Base-by-base conservation (phyloP, 495 filamentous ascomycete genomes). In the Talaromyces adpressus region DNA sequence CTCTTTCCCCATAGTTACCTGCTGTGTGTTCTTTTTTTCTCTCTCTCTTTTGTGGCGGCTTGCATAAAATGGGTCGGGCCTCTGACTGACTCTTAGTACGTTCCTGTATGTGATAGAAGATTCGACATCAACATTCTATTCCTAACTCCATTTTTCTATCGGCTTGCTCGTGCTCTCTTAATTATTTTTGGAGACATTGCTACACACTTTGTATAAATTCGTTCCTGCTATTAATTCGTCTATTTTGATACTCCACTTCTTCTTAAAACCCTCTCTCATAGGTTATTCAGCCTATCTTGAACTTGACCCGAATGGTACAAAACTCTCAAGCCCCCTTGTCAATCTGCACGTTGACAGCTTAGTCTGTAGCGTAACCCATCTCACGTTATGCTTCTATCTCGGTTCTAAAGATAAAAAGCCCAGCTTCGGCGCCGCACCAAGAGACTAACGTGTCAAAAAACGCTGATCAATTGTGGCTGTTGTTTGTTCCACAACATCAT, bases 391-490 rank as follows among this genome's bases (percentile, higher is more conserved):
- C 52, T 56, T 25, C 27, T n/a, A 56, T 29, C 27, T 56, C 22
- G 5, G n/a, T 49, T 20, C n/a, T 20, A 49, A 22, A 49, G 45
- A 49, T 49, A 49, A 49, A 49, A 49, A 49, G 45, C 45, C n/a
- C 45, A 20, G 18, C n/a, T 49, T 49, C 18, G 18, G 45, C 45
- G 45, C 45, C 45, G 29, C 52, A 56, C 22, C 12, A 56, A 29
- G 27, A 29, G 22, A 25, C 52, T 56, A 25, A 56, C 52, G 52
- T 56, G 52, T 14, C 52, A 27, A 29, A 56, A 56, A 7, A 29
- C 52, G 52, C 27, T 56, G 22, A 27, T 29, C 52, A 56, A 56
- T 14, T 56, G 52, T 56, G 52, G 52, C 52, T 56, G 52, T 56
- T 56, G 23, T 29, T 29, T 56, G 22, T 16, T 56, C 30, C n/a